These are phyloP conservation scores for Globisporangium solare DNA, from an alignment of 352 stramenopile species.

Conservation along the genomic window DNA sequence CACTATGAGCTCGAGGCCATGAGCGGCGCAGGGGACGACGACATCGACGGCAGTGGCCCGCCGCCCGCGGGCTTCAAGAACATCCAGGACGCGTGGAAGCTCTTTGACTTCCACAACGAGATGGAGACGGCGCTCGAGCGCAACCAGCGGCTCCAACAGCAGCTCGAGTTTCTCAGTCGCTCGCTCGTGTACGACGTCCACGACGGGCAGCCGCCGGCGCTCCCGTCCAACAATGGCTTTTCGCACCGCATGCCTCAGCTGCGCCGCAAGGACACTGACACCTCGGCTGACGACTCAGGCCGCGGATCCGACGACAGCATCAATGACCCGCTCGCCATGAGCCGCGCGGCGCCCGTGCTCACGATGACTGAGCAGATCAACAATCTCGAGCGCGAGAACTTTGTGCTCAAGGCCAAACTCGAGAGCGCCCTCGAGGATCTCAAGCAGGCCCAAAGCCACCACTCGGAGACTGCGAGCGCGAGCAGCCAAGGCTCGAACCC, in stretches of 20 bases:
- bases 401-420: slow-evolving; percentile 57
- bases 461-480: slow-evolving; percentile 33
- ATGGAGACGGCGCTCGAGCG: slow-evolving; percentile 52
- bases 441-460: slow-evolving; percentile 25
- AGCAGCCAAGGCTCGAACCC: slow-evolving; percentile 22
- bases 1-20: slow-evolving; percentile 41
- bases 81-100: slow-evolving; percentile 18
- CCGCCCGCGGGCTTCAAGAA: background rate
- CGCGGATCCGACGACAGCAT: slow-evolving; percentile 14
- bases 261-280: slow-evolving; percentile 36
- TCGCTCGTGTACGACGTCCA: slow-evolving; percentile 42
- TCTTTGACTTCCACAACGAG: slow-evolving; percentile 52
- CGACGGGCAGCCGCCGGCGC: background rate
- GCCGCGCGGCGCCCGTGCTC: slow-evolving; percentile 33
- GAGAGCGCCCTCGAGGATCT: slow-evolving; percentile 30
- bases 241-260: slow-evolving; percentile 10
- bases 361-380: slow-evolving; percentile 76
- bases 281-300: slow-evolving; percentile 37
- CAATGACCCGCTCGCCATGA: slow-evolving; percentile 13
- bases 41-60: background rate
- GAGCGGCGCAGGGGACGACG: slow-evolving; percentile 18
- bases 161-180: slow-evolving; percentile 56
- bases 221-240: slow-evolving; percentile 1
- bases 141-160: slow-evolving; percentile 56
- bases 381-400: slow-evolving; percentile 70